Evolutionary conservation across 768 basidiomycete species (phyloP), one percentile per base, ranked within the genome.

Genomic region (Rhizopogon vulgaris): DNA sequence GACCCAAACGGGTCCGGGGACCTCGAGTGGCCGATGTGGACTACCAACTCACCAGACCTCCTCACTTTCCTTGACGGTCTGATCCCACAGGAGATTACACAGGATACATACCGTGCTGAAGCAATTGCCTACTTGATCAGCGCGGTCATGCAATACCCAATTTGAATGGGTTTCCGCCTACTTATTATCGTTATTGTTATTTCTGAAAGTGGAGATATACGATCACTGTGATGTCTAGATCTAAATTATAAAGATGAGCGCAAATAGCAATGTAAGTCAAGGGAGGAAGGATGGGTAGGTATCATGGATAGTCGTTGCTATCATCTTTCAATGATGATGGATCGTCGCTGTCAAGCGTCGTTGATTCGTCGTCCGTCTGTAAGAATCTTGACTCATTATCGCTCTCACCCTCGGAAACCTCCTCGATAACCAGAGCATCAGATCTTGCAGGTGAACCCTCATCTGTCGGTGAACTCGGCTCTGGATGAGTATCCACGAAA

Each of bases 1-100:
- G 53, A 60, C 51, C 80, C 80, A 1, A 82, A 82, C 56, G 69
- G 63, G 5, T 47, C 54, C 3, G 62, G 60, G 3, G 70, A 68
- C 24, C 47, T 72, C 18, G 58, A 60, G 15, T 80, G 78, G 79
- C 78, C 79, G 0, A 65, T 67, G 48, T 80, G 78, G 42, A 68
- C 65, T 6, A 55, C 63, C 0, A 52, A 40, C 0, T 58, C 65
- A 12, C 71, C 72, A 11, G 63, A 66, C 40, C 60, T 76, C 49
- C 59, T 76, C 47, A 76, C 71, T 0, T 73, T 78, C 55, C 55
- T 66, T 28, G 75, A 73, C 41, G 70, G 68, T 1, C 49, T 63
- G 6, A 54, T 65, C 27, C 58, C 68, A 3, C 65, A 70, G 48
- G 58, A 47, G 0, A 63, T 78, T 37, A 72, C 70, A 4, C 60